phyloP scores from a whole-genome alignment of 164 flowering plant species.

The Tinospora cordifolia region DNA sequence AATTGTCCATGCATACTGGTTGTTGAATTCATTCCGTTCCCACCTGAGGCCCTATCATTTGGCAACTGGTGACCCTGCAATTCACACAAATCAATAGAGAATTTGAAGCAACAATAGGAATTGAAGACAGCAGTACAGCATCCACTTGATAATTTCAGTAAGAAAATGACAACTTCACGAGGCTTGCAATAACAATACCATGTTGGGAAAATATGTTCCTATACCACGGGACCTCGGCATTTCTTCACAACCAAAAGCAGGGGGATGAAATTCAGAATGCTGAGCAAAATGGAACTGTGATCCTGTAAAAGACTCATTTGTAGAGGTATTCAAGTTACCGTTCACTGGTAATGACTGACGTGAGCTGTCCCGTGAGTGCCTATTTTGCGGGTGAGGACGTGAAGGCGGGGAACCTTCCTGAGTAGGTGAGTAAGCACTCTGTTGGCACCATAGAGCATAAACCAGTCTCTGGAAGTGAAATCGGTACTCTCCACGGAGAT shows the following conservation, averaged over 20 bases:
- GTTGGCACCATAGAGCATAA: slow-evolving; percentile 31
- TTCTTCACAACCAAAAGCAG: slow-evolving; percentile 40
- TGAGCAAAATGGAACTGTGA: slow-evolving; percentile 28
- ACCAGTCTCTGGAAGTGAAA: slow-evolving; percentile 29
- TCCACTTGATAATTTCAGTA: background rate
- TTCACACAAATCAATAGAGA: background rate
- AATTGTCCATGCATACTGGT: slow-evolving; percentile 6
- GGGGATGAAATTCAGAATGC: slow-evolving; percentile 26
- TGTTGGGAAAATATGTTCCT: slow-evolving; percentile 71
- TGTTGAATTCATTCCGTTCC: slow-evolving; percentile 37
- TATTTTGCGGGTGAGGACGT: slow-evolving; percentile 11
- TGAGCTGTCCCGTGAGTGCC: slow-evolving; percentile 26
- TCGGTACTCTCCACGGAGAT: slow-evolving; percentile 45
- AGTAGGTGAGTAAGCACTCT: slow-evolving; percentile 13
- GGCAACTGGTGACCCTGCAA: slow-evolving; percentile 47
- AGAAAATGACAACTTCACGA: background rate
- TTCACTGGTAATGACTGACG: slow-evolving; percentile 25
- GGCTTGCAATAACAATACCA: slow-evolving; percentile 32
- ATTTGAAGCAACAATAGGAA: background rate
- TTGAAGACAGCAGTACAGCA: background rate
- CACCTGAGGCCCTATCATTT: slow-evolving; percentile 6
- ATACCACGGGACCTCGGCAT: slow-evolving; percentile 59
- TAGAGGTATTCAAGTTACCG: slow-evolving; percentile 21
- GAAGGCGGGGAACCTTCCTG: slow-evolving; percentile 4
- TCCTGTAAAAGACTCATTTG: slow-evolving; percentile 34